Percentiles rank a stretch among this genome's conserved stretches.
These are phyloP conservation scores for Cydonia oblonga DNA, from an alignment of 331 rosid species.

Conservation along the genomic window DNA sequence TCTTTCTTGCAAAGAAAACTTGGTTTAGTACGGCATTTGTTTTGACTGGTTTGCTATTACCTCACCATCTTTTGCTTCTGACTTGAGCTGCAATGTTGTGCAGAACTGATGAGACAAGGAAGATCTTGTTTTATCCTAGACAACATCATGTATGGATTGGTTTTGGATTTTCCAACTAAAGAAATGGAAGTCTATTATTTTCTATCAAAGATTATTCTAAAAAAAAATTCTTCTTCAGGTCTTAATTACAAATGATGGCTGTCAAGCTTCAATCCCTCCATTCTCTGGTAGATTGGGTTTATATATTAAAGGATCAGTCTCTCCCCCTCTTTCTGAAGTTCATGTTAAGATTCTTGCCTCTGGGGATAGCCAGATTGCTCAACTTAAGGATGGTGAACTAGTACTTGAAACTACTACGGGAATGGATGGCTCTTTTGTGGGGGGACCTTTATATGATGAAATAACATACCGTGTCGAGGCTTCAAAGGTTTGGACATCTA, in stretches of 20 bases:
- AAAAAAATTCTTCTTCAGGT: too few species aligned
- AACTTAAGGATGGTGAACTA: conserved; percentile 52
- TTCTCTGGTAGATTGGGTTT: conserved; percentile 69
- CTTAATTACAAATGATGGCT: conserved; percentile 54
- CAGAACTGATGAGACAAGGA: conserved; percentile 59
- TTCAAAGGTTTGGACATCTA: conserved; percentile 51
- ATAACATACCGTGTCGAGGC: conserved; percentile 65
- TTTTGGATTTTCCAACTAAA: background rate
- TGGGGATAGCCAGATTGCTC: conserved; percentile 57
- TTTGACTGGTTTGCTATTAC: conserved; percentile 5
- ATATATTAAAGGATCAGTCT: conserved; percentile 73
- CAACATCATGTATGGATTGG: conserved; percentile 54
- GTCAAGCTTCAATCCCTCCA: conserved; percentile 66
- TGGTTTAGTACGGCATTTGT: conserved; percentile 6
- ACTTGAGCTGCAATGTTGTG: conserved; percentile 9
- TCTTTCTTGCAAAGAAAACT: background rate
- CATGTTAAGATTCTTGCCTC: conserved; percentile 60
- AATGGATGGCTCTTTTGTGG: conserved; percentile 57
- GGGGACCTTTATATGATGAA: conserved; percentile 85
- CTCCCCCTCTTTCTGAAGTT: conserved; percentile 81
- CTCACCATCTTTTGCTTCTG: conserved; percentile 7
- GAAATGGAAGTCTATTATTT: conserved; percentile 2
- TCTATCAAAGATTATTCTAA: conserved; percentile 11
- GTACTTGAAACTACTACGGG: conserved; percentile 65
- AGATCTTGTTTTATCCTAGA: conserved; percentile 73